Evolutionary conservation across 495 filamentous ascomycete species (phyloP).

Genomic region (Neurospora sp.): DNA sequence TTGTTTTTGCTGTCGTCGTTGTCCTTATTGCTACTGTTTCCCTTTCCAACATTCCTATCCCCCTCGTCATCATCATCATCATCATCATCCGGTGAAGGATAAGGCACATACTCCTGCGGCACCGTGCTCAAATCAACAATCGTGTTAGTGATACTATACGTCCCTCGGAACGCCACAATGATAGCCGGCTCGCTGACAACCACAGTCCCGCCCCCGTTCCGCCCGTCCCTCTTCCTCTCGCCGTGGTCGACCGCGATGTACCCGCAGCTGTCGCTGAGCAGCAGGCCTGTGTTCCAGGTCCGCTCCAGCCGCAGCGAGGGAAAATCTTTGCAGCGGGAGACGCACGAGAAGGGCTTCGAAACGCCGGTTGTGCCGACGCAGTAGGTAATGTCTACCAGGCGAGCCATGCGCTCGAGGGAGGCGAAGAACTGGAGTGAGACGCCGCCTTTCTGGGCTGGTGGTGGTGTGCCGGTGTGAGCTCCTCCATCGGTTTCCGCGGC

Average conservation of each 20-base stretch:
- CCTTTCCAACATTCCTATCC: background rate
- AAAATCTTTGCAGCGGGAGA: slow-evolving; percentile 75
- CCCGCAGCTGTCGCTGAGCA: slow-evolving; percentile 86
- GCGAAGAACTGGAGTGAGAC: slow-evolving; percentile 60
- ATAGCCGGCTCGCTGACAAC: slow-evolving; percentile 34
- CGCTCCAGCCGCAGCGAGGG: slow-evolving; percentile 64
- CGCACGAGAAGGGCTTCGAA: slow-evolving; percentile 69
- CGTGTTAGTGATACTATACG: slow-evolving; percentile 84
- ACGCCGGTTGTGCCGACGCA: slow-evolving; percentile 81
- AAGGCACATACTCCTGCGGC: slow-evolving; percentile 85
- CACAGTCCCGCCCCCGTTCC: slow-evolving; percentile 27
- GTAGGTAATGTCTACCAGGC: slow-evolving; percentile 90
- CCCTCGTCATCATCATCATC: slow-evolving; percentile 28
- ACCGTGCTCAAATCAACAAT: slow-evolving; percentile 79
- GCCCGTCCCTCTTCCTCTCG: slow-evolving; percentile 1
- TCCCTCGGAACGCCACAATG: slow-evolving; percentile 88
- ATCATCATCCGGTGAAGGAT: slow-evolving; percentile 46
- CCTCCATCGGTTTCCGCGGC: background rate
- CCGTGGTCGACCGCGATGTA: slow-evolving; percentile 80
- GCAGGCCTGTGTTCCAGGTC: slow-evolving; percentile 82
- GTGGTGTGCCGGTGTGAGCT: background rate
- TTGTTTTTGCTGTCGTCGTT: slow-evolving; percentile 15
- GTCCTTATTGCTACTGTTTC: background rate
- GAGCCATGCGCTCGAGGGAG: slow-evolving; percentile 74
- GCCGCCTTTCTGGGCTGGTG: slow-evolving; percentile 14